Evolutionary conservation across 768 basidiomycete species (phyloP).

Genomic region (Mycena alexandri): DNA sequence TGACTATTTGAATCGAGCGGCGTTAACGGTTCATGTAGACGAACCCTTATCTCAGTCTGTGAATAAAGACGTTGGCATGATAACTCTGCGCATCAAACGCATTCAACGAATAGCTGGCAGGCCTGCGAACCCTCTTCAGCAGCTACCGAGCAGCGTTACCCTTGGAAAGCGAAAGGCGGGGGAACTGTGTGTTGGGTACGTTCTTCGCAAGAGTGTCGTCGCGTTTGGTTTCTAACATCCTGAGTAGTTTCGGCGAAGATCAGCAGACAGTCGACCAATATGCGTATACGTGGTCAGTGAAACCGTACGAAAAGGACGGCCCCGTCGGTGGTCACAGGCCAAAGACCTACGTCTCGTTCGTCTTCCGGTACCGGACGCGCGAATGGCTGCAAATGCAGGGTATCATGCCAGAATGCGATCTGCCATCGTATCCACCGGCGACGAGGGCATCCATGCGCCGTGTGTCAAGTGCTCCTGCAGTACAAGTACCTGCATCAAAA

Average conservation of each 20-base stretch:
- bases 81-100: constrained; percentile 63
- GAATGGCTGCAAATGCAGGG: constrained; percentile 67
- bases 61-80: constrained; percentile 63
- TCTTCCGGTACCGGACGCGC: constrained; percentile 72
- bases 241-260: constrained; percentile 65
- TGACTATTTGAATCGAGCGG: not conserved
- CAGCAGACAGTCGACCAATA: constrained; percentile 53
- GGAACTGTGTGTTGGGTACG: constrained; percentile 64
- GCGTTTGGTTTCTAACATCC: constrained; percentile 20
- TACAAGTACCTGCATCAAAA: constrained; percentile 31
- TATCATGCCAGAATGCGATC: constrained; percentile 54
- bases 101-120: constrained; percentile 46
- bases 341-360: constrained; percentile 72
- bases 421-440: constrained; percentile 35
- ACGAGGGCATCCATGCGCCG: constrained; percentile 49
- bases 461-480: constrained; percentile 56
- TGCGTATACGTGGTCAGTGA: constrained; percentile 66
- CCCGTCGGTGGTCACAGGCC: constrained; percentile 47
- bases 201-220: not conserved
- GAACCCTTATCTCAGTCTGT: constrained; percentile 35
- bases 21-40: constrained; percentile 30
- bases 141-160: constrained; percentile 47
- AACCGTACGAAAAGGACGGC: constrained; percentile 56
- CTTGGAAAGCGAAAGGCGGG: constrained; percentile 55
- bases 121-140: constrained; percentile 58